Percentiles rank a stretch among this genome's conserved stretches.
Conservation (phyloP, 164 flowering plant species). For the Nymphaea colorata region DNA sequence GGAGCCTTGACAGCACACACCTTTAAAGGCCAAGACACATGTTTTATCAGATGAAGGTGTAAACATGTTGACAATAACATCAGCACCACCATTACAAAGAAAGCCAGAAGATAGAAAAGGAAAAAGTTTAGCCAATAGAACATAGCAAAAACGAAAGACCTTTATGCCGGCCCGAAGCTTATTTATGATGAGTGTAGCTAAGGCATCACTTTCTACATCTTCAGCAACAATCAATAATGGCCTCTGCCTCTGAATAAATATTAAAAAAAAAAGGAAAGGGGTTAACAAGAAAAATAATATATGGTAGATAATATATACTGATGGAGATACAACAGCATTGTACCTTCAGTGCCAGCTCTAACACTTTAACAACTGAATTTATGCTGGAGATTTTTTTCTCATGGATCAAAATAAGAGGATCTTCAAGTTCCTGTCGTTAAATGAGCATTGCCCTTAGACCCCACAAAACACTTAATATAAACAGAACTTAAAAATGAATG, state of each 20-base stretch:
- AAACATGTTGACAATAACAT: no score
- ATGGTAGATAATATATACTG: no score
- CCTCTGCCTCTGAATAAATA: conserved; percentile 81
- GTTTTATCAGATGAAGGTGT: not conserved
- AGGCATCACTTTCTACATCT: conserved; percentile 92
- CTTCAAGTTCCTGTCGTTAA: conserved; percentile 62
- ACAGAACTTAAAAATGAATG: not conserved
- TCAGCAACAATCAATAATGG: conserved; percentile 86
- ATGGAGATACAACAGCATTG: not conserved
- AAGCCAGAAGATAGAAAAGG: not conserved
- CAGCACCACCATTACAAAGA: not conserved
- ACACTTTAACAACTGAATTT: conserved; percentile 71
- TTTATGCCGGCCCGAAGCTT: conserved; percentile 94
- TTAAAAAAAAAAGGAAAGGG: no score
- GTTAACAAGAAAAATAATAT: no score
- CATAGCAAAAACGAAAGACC: no score
- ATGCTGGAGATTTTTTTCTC: conserved; percentile 82
- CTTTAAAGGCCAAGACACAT: conserved; percentile 20
- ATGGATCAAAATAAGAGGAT: conserved; percentile 79
- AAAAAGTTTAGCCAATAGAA: no score
- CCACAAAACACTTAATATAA: not conserved
- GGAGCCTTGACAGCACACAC: conserved; percentile 97
- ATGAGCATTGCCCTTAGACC: not conserved
- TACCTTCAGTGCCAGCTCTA: conserved; percentile 90
- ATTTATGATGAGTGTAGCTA: conserved; percentile 80